A percentile compares a stretch with the other conserved stretches of the same genome.
These are phyloP conservation scores for Neurospora sublineolata DNA, from an alignment of 495 filamentous ascomycete species.

Conservation along the genomic window DNA sequence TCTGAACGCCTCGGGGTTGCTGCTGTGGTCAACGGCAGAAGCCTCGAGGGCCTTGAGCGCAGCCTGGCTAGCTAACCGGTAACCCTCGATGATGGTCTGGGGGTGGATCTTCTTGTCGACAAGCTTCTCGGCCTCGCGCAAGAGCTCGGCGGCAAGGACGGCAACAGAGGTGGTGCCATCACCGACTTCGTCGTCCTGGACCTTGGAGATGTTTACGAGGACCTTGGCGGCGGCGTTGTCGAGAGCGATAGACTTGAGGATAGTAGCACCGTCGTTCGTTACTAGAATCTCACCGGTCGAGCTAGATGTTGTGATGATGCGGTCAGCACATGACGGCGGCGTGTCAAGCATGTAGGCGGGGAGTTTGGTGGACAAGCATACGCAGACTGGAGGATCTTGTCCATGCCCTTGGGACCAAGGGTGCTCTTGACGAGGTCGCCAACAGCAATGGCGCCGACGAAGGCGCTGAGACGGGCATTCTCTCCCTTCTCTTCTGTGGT, in stretches of 20 bases:
- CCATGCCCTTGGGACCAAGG: constrained; percentile 96
- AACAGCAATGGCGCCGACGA: constrained; percentile 94
- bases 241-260: constrained; percentile 95
- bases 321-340: constrained; percentile 8
- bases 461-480: constrained; percentile 94
- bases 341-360: neutral
- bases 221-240: constrained; percentile 97
- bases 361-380: constrained; percentile 31
- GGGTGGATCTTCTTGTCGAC: constrained; percentile 97
- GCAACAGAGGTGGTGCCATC: constrained; percentile 82
- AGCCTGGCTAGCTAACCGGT: constrained; percentile 87
- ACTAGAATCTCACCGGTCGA: constrained; percentile 96
- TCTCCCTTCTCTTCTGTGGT: constrained; percentile 97
- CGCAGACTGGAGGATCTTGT: constrained; percentile 98
- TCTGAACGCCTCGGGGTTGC: constrained; percentile 69
- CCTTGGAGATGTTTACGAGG: constrained; percentile 97
- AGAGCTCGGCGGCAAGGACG: constrained; percentile 85
- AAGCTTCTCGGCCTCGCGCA: constrained; percentile 92
- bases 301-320: constrained; percentile 32
- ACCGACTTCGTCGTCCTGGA: constrained; percentile 96
- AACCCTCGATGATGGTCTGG: constrained; percentile 98
- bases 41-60: constrained; percentile 75
- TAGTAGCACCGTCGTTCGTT: constrained; percentile 96
- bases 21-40: constrained; percentile 79
- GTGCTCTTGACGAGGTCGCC: constrained; percentile 96